Conservation (phyloP, 805 yeast genomes). For the Barnettozyma sucrosica region DNA sequence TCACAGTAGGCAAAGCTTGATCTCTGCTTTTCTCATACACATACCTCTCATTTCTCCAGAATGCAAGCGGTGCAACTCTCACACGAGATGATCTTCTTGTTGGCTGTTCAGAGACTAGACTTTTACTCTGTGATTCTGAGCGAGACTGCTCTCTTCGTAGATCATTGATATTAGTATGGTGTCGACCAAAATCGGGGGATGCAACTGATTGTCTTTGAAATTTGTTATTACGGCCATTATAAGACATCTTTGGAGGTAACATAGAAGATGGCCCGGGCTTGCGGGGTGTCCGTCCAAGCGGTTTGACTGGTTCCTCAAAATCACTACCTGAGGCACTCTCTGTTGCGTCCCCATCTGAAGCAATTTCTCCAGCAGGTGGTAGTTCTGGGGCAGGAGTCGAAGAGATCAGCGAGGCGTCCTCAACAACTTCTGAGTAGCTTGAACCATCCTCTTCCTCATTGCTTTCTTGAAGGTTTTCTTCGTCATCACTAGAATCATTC, state of each 20-base stretch:
- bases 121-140: slow-evolving; percentile 1
- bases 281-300: background rate
- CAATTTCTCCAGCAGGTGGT: background rate
- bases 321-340: background rate
- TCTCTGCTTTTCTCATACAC: slow-evolving; percentile 44
- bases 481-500: slow-evolving; percentile 7
- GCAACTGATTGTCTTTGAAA: slow-evolving; percentile 2
- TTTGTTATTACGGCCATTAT: slow-evolving; percentile 5
- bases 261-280: background rate
- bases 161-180: slow-evolving; percentile 5
- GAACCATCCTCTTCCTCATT: background rate
- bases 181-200: slow-evolving; percentile 4
- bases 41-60: slow-evolving; percentile 78
- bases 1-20: slow-evolving; percentile 46
- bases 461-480: slow-evolving; percentile 9
- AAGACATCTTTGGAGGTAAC: background rate
- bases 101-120: slow-evolving; percentile 22
- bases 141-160: slow-evolving; percentile 11
- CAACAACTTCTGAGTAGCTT: background rate
- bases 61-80: slow-evolving; percentile 66
- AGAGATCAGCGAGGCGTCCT: background rate
- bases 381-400: background rate
- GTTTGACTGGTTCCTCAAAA: background rate
- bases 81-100: slow-evolving; percentile 62
- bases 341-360: background rate